Conservation (phyloP, 2,329 filamentous ascomycete genomes). For the Epichloe glyceriae region DNA sequence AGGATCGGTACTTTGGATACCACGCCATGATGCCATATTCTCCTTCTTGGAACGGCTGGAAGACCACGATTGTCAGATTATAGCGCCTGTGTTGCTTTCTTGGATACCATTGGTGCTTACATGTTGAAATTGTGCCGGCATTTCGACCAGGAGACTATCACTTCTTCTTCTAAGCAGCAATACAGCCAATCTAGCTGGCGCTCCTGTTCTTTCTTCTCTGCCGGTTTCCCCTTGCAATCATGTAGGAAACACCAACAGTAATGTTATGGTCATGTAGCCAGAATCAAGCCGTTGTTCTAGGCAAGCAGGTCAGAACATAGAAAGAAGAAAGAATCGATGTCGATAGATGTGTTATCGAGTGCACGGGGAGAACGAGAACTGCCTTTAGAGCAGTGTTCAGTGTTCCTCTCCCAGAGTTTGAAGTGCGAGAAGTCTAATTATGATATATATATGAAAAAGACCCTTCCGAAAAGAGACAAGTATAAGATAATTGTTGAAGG, state of each 20-base stretch:
- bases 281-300: not conserved
- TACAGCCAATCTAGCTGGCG: not conserved
- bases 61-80: not conserved
- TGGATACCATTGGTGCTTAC: constrained; percentile 6
- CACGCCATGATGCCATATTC: constrained; percentile 78
- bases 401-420: not conserved
- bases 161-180: not conserved
- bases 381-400: not conserved
- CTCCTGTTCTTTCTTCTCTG: not conserved
- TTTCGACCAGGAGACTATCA: constrained; percentile 1
- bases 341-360: not conserved
- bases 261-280: not conserved
- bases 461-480: too few relatives aligned
- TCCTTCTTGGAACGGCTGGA: constrained; percentile 29
- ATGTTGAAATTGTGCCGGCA: constrained; percentile 10
- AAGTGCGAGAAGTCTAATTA: too few relatives aligned
- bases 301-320: not conserved
- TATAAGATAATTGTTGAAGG: too few relatives aligned
- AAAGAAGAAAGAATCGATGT: not conserved
- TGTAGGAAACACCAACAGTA: not conserved
- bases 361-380: not conserved
- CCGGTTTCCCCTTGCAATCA: not conserved
- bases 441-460: too few relatives aligned
- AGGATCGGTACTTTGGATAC: constrained; percentile 84
- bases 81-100: not conserved